phyloP scores from a whole-genome alignment of 106 monocot species.

The Platanthera guangdongensis region DNA sequence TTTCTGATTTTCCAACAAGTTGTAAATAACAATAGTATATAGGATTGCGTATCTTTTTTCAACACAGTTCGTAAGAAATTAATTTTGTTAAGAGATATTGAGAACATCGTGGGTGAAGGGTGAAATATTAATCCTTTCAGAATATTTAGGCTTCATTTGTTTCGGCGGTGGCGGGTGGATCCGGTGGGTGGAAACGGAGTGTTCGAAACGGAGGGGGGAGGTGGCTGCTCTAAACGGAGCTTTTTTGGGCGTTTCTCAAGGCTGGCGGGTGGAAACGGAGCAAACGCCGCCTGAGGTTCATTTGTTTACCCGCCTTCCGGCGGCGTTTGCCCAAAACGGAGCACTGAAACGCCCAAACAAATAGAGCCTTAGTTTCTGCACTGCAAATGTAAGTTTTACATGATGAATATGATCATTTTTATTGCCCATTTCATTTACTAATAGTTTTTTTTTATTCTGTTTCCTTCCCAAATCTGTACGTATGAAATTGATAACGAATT shows the following conservation, averaged over 20 bases:
- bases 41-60: background rate
- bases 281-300: too few species aligned
- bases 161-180: too few species aligned
- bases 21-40: background rate
- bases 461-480: background rate
- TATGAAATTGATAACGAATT: background rate
- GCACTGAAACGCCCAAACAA: too few species aligned
- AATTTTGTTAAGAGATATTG: background rate
- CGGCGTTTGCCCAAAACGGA: too few species aligned
- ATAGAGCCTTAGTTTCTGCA: background rate
- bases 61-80: background rate
- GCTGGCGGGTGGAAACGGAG: too few species aligned
- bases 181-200: too few species aligned
- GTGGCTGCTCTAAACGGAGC: too few species aligned
- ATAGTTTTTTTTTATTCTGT: background rate
- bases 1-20: background rate
- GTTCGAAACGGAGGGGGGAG: too few species aligned
- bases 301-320: too few species aligned
- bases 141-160: too few species aligned
- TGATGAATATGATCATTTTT: background rate
- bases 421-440: background rate
- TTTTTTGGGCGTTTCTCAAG: too few species aligned
- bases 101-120: background rate
- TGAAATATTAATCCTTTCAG: background rate
- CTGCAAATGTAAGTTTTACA: background rate